phyloP scores from a whole-genome alignment of 768 basidiomycete genomes.

The Suillus cothurnatus region DNA sequence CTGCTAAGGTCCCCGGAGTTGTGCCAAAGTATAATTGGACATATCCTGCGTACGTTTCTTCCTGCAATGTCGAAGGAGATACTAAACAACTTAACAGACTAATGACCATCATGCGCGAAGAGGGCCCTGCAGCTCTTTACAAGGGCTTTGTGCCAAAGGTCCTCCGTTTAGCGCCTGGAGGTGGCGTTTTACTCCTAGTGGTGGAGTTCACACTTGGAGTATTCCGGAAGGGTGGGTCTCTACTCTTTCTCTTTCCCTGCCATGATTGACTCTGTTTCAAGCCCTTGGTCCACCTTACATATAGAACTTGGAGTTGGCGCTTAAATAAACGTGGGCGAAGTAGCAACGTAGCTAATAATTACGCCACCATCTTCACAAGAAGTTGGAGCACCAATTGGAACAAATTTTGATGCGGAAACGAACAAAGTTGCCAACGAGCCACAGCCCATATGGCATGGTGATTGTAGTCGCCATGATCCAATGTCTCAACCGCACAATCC shows the following conservation, averaged over 20 bases:
- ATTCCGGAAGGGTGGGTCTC: slow-evolving; percentile 66
- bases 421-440: not conserved
- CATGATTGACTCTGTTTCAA: not conserved
- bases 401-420: not conserved
- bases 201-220: slow-evolving; percentile 82
- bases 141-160: slow-evolving; percentile 97
- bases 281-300: slow-evolving; percentile 38
- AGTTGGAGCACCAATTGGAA: not conserved
- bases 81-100: slow-evolving; percentile 41
- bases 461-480: not conserved
- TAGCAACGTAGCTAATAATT: not conserved
- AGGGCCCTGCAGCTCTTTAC: slow-evolving; percentile 84
- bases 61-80: not conserved
- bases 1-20: slow-evolving; percentile 64
- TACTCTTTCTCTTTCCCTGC: slow-evolving; percentile 4
- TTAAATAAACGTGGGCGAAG: too few species aligned
- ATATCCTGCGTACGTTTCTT: slow-evolving; percentile 68
- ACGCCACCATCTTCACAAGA: not conserved
- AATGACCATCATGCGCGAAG: slow-evolving; percentile 80
- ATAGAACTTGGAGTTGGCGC: slow-evolving; percentile 12
- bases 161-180: slow-evolving; percentile 91
- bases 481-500: not conserved
- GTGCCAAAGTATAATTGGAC: slow-evolving; percentile 93
- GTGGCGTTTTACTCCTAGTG: slow-evolving; percentile 92
- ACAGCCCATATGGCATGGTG: not conserved